These are phyloP conservation scores for Vigna nakashimae DNA, from an alignment of 306 rosid genomes.

Conservation along the genomic window DNA sequence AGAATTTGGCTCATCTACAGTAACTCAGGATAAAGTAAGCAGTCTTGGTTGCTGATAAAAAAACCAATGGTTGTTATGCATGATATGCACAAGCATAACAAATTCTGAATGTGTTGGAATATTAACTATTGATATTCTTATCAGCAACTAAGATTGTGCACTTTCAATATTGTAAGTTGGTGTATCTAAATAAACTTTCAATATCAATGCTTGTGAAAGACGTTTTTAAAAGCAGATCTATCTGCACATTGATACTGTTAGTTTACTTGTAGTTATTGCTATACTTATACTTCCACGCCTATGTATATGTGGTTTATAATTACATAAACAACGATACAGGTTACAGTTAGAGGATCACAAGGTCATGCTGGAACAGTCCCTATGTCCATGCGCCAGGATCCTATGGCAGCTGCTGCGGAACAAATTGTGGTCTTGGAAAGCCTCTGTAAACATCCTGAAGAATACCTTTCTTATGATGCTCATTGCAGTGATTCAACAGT, in stretches of 20 bases:
- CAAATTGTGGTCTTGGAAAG: slow-evolving; percentile 75
- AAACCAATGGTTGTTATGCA: neutral
- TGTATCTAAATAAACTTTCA: neutral
- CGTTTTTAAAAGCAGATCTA: neutral
- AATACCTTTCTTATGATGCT: slow-evolving; percentile 71
- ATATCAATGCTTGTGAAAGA: neutral
- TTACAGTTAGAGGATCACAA: slow-evolving; percentile 90
- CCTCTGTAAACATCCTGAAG: slow-evolving; percentile 80
- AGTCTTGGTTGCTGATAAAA: neutral
- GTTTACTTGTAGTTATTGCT: too few species aligned
- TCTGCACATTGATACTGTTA: slow-evolving; percentile 17
- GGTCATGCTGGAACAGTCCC: slow-evolving; percentile 98
- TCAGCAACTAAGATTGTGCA: neutral
- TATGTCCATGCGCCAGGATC: slow-evolving; percentile 95
- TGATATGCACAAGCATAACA: neutral
- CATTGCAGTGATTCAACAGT: slow-evolving; percentile 67
- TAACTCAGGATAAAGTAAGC: neutral
- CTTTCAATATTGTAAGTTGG: neutral
- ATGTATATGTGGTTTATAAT: neutral
- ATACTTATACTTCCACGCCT: neutral
- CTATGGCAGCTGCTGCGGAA: slow-evolving; percentile 90
- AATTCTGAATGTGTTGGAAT: neutral
- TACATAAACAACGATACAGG: slow-evolving; percentile 54
- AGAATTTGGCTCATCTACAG: neutral
- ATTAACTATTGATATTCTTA: neutral